Evolutionary conservation across 768 basidiomycete species (phyloP).

Genomic region (Termitomyces sp.): DNA sequence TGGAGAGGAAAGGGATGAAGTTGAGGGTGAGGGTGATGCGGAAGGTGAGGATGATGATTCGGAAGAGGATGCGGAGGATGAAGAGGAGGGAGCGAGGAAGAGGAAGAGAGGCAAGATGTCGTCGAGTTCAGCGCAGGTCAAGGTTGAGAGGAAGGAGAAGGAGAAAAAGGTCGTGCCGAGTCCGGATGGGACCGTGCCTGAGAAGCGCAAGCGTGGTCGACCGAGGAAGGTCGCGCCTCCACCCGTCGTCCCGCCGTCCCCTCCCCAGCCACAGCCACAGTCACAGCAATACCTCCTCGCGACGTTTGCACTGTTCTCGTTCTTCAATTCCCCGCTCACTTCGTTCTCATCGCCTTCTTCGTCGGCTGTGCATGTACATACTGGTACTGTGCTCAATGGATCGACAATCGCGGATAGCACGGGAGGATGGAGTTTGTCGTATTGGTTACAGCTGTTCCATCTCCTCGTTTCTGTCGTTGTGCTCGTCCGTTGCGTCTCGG

Average conservation of each 20-base stretch:
- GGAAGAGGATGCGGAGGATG: conserved; percentile 41
- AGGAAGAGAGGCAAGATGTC: conserved; percentile 58
- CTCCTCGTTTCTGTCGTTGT: conserved; percentile 60
- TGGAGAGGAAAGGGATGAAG: conserved; percentile 68
- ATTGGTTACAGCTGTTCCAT: conserved; percentile 59
- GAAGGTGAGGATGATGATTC: conserved; percentile 53
- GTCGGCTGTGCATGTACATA: conserved; percentile 39
- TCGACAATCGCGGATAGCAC: conserved; percentile 10
- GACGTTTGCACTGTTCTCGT: conserved; percentile 78
- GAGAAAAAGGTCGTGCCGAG: conserved; percentile 38
- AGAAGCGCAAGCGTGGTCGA: conserved; percentile 81
- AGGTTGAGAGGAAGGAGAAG: conserved; percentile 43
- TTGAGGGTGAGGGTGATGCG: conserved; percentile 52
- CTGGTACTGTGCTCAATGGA: conserved; percentile 49
- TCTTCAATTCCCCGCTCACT: conserved; percentile 73
- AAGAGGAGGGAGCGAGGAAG: conserved; percentile 44
- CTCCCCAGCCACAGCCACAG: conserved; percentile 2
- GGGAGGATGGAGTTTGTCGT: conserved; percentile 39
- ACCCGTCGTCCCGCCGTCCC: conserved; percentile 18
- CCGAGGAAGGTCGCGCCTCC: conserved; percentile 66
- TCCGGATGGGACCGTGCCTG: conserved; percentile 34
- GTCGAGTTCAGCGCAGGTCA: conserved; percentile 19
- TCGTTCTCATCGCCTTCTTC: conserved; percentile 25
- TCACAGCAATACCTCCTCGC: conserved; percentile 65
- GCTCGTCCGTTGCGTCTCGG: conserved; percentile 44